Evolutionary conservation across 192 early-diverging fungal genomes (phyloP), one percentile per base, ranked within the genome.

Genomic region (Chytriomyces sp.): DNA sequence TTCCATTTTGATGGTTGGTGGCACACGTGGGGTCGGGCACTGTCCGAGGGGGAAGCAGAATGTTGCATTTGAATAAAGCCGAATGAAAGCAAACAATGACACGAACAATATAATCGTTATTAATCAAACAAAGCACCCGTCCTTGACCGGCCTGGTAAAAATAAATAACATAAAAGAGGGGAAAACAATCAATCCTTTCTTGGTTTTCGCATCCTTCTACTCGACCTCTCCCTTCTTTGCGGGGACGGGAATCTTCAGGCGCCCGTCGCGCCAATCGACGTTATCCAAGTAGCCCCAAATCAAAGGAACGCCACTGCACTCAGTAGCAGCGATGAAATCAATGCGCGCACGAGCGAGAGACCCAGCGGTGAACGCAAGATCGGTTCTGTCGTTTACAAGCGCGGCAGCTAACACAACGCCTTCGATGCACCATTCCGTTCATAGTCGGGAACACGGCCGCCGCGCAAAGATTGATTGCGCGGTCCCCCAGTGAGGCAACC

Each of bases 11-110:
- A 6, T 26, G 17, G 32, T 22, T 55, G 17, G n/a, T n/a, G n/a
- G n/a, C n/a, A n/a, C 14, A 26, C 78, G 79, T 65, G 96, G 76
- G 94, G 93, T 5, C 76, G 96, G 52, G 95, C 94, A 1, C 78
- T 96, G 30, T 94, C 93, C 8, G 81, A 76, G 19, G 63, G 81
- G 63, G 80, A 84, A 30, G 37, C 33, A 14, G 49, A 36, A 30
- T 34, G 30, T 38, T 4, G 22, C 10, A n/a, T n/a, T n/a, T n/a
- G n/a, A n/a, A n/a, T n/a, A n/a, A n/a, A n/a, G n/a, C n/a, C n/a
- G n/a, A n/a, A n/a, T n/a, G n/a, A n/a, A n/a, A n/a, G n/a, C n/a
- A n/a, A n/a, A n/a, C n/a, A n/a, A n/a, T n/a, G n/a, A n/a, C n/a
- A n/a, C n/a, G n/a, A n/a, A n/a, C n/a, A n/a, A n/a, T n/a, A n/a